Evolutionary conservation across 1,284 basidiomycete species (phyloP), one percentile per base, ranked within the genome.

Genomic region (Cutaneotrichosporon cyanovorans): DNA sequence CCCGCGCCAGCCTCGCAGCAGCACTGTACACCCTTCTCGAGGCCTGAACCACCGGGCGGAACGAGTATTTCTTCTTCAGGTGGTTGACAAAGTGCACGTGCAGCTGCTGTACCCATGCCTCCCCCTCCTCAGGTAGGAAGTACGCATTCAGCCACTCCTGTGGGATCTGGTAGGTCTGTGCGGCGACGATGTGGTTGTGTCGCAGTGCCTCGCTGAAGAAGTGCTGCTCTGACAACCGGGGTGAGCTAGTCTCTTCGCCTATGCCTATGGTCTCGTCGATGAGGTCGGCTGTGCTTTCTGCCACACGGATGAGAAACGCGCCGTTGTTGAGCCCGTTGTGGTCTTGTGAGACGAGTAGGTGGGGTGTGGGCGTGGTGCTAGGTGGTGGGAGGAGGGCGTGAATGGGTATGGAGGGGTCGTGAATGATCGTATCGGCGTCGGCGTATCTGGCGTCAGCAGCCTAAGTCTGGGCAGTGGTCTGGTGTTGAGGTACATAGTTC

Each of bases 251-350:
- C 14, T 42, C 46, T n/a, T n/a, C n/a, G n/a, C n/a, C n/a, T n/a
- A n/a, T n/a, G n/a, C n/a, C n/a, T n/a, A n/a, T n/a, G 3, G 34
- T 15, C 33, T 11, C 9, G 4, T 15, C 8, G 35, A 47, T 25
- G 2, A 47, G 22, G 25, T 23, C 34, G 21, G 39, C 28, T 8
- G 35, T 28, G n/a, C n/a, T n/a, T n/a, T n/a, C n/a, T n/a, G n/a
- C n/a, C 5, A 52, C 40, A 25, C 47, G 46, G 25, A 49, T 32
- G 11, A 54, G 33, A 19, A 57, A 35, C 5, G 45, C 52, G 15
- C 55, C 52, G 7, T 46, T 37, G 36, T 54, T 54, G 34, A 57
- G 38, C 11, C 55, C 55, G 30, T 54, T 49, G 40, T 51, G 55
- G 30, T 54, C 49, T 45, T 54, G 52, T 5, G 38, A 41, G 8